Conservation (phyloP, 2,329 filamentous ascomycete species). For the Rutstroemia sydowiana region DNA sequence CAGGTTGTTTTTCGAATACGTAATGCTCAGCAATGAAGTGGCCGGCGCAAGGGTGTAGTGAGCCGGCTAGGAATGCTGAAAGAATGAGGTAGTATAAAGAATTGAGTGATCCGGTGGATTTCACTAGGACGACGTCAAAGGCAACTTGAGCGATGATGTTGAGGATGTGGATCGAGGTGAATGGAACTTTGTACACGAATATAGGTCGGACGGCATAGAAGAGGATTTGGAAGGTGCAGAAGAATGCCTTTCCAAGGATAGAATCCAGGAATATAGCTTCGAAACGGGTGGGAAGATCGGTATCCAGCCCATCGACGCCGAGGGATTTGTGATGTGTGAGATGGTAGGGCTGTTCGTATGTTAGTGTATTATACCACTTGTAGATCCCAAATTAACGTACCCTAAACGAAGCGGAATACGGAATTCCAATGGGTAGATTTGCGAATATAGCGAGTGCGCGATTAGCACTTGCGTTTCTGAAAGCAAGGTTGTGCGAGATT, state of each 20-base stretch:
- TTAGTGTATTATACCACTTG: slow-evolving; percentile 10
- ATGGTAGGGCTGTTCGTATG: slow-evolving; percentile 68
- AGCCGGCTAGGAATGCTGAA: slow-evolving; percentile 88
- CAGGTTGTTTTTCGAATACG: slow-evolving; percentile 57
- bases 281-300: slow-evolving; percentile 84
- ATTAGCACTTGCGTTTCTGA: slow-evolving; percentile 73
- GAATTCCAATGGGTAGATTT: slow-evolving; percentile 90
- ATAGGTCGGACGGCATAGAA: slow-evolving; percentile 97
- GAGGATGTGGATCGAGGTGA: slow-evolving; percentile 76
- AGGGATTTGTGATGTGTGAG: slow-evolving; percentile 98
- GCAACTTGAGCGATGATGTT: slow-evolving; percentile 71
- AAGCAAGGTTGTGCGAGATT: slow-evolving; percentile 96
- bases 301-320: slow-evolving; percentile 91
- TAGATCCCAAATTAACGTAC: slow-evolving; percentile 38
- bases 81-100: slow-evolving; percentile 77
- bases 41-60: slow-evolving; percentile 85
- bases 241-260: slow-evolving; percentile 93
- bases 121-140: slow-evolving; percentile 69
- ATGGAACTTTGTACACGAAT: slow-evolving; percentile 82
- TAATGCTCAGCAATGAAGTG: slow-evolving; percentile 99
- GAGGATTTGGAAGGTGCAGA: slow-evolving; percentile 97
- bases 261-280: slow-evolving; percentile 93
- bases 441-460: slow-evolving; percentile 84
- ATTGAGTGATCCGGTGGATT: slow-evolving; percentile 46
- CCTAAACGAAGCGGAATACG: slow-evolving; percentile 92